These are phyloP conservation scores for Tulasnella sp. DNA, from an alignment of 768 basidiomycete genomes.

Conservation along the genomic window DNA sequence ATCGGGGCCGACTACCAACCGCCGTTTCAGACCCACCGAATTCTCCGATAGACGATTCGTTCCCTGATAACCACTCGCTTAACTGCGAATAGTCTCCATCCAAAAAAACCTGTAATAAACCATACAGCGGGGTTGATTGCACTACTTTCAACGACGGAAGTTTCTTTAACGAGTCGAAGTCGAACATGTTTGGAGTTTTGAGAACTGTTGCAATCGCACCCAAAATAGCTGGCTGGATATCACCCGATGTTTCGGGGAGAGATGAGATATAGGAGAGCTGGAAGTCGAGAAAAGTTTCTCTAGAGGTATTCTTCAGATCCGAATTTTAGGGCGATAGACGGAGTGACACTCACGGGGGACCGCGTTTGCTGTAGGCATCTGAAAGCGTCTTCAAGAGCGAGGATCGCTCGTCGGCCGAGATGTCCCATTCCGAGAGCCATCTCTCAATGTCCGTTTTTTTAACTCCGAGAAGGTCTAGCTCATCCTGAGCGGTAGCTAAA, in stretches of 20 bases:
- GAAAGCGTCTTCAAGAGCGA: constrained; percentile 54
- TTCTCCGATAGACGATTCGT: constrained; percentile 40
- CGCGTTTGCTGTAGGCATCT: constrained; percentile 44
- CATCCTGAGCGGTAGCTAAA: constrained; percentile 46
- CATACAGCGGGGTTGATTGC: constrained; percentile 60
- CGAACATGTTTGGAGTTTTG: constrained; percentile 53
- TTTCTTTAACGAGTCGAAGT: constrained; percentile 72
- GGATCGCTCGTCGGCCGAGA: constrained; percentile 49
- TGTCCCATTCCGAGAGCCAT: constrained; percentile 68
- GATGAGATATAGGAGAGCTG: constrained; percentile 49
- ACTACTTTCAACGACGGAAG: constrained; percentile 55
- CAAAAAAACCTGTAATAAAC: constrained; percentile 66
- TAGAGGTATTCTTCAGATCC: constrained; percentile 21
- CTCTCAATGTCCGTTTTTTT: constrained; percentile 51
- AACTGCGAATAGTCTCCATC: constrained; percentile 52
- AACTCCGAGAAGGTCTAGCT: constrained; percentile 50
- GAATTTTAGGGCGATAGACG: neutral
- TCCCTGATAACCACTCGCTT: constrained; percentile 43
- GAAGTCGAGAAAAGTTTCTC: constrained; percentile 53
- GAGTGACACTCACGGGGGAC: constrained; percentile 44
- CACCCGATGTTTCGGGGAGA: constrained; percentile 42
- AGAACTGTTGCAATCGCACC: constrained; percentile 54
- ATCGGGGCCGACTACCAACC: neutral
- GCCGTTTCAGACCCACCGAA: constrained; percentile 44
- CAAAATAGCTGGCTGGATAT: constrained; percentile 42